Evolutionary conservation across 176 grass and related monocot genomes (phyloP).

Genomic region (Juncus inflexus): DNA sequence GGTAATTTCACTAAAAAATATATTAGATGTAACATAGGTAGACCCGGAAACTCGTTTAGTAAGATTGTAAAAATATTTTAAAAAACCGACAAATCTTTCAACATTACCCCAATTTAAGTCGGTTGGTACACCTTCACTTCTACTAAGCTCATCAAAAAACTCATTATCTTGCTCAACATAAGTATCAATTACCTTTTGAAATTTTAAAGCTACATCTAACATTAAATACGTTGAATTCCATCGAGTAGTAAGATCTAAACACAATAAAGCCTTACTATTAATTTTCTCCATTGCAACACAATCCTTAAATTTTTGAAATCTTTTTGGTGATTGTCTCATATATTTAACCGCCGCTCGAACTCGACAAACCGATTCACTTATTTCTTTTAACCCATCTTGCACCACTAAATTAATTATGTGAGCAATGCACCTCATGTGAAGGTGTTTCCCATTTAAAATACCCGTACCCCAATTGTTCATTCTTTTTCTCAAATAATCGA

Average conservation of each 20-base stretch:
- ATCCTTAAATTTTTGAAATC: no score
- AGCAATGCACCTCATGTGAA: no score
- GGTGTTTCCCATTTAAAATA: no score
- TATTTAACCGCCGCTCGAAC: background rate
- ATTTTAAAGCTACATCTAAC: no score
- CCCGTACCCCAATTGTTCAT: no score
- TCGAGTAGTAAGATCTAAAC: slow-evolving; percentile 3
- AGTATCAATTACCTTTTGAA: no score
- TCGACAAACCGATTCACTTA: background rate
- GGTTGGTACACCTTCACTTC: no score
- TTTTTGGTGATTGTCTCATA: background rate
- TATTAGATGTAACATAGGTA: background rate
- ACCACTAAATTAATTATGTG: slow-evolving; percentile 17
- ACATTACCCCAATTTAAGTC: no score
- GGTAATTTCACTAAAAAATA: background rate
- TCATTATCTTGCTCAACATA: background rate
- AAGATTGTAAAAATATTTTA: background rate
- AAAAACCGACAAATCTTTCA: no score
- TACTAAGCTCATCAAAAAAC: background rate
- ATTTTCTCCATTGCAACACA: background rate
- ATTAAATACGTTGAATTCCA: no score
- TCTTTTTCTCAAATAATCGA: no score
- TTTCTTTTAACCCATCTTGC: slow-evolving; percentile 2
- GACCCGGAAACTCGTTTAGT: background rate
- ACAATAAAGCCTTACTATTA: slow-evolving; percentile 10